These are phyloP conservation scores for Melanomma pulvis-pyrius DNA, from an alignment of 495 filamentous ascomycete genomes.

Conservation along the genomic window DNA sequence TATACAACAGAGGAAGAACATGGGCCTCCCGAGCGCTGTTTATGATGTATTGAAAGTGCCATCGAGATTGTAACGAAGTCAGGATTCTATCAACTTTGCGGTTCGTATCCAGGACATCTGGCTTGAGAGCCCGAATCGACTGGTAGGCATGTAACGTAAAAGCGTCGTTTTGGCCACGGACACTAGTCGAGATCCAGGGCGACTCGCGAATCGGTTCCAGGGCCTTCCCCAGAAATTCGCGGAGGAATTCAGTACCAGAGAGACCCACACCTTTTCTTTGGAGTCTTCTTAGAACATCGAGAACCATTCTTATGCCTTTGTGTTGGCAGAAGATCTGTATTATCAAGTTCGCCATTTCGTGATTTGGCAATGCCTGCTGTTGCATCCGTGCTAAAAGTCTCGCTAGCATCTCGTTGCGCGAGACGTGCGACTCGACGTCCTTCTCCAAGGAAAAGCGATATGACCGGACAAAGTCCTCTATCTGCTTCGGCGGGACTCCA, in stretches of 20 bases:
- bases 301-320: neutral
- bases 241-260: neutral
- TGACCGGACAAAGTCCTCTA: neutral
- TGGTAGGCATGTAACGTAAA: neutral
- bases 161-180: neutral
- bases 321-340: neutral
- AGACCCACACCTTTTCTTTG: neutral
- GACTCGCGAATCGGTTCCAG: neutral
- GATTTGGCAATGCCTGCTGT: neutral
- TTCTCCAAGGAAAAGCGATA: neutral
- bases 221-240: neutral
- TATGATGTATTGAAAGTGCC: slow-evolving; percentile 21
- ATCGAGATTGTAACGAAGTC: neutral
- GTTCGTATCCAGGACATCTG: neutral
- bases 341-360: neutral
- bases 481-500: neutral
- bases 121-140: neutral
- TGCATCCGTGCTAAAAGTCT: slow-evolving; percentile 4
- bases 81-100: neutral
- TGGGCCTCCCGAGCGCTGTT: neutral
- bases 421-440: neutral
- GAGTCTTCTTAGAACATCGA: slow-evolving; percentile 3
- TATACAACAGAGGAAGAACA: slow-evolving; percentile 14
- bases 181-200: neutral
- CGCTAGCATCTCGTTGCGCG: slow-evolving; percentile 7